Percentiles rank a stretch among this genome's conserved stretches.
phyloP scores from a whole-genome alignment of 2,329 filamentous ascomycete species.

The Samsoniella hepiali region DNA sequence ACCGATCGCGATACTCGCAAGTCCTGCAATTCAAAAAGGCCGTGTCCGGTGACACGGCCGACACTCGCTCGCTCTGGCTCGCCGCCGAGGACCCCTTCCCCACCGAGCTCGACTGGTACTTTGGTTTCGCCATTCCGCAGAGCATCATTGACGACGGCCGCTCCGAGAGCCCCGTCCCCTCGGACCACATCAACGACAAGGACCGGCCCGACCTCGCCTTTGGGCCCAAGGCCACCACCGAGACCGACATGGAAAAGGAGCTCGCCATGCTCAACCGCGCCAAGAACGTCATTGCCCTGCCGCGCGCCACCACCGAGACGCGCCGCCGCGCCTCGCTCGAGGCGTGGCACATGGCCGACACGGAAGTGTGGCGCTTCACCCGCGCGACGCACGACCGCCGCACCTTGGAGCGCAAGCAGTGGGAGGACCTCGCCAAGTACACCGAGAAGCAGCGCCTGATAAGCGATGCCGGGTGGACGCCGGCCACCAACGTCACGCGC shows the following conservation, averaged over 20 bases:
- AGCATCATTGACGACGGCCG: constrained; percentile 43
- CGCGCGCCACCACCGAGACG: constrained; percentile 42
- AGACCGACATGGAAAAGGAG: constrained; percentile 52
- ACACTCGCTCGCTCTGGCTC: constrained; percentile 72
- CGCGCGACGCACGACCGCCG: constrained; percentile 63
- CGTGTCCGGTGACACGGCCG: constrained; percentile 65
- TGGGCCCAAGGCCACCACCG: constrained; percentile 49
- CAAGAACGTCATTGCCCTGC: constrained; percentile 49
- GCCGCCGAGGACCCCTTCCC: constrained; percentile 64
- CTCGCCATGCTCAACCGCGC: constrained; percentile 47
- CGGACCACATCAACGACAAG: constrained; percentile 22
- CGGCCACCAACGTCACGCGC: constrained; percentile 31
- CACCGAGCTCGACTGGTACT: constrained; percentile 79
- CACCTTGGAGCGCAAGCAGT: constrained; percentile 60
- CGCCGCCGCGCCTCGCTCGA: constrained; percentile 55
- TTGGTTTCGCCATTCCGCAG: constrained; percentile 77
- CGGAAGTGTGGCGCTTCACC: constrained; percentile 74
- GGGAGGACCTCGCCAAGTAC: constrained; percentile 68
- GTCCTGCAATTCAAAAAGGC: constrained; percentile 76
- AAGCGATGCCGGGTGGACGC: constrained; percentile 13
- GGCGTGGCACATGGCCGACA: constrained; percentile 68
- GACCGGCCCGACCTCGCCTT: constrained; percentile 37
- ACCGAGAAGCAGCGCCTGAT: constrained; percentile 26
- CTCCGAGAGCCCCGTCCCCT: constrained; percentile 26
- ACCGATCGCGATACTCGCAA: constrained; percentile 58